These are phyloP conservation scores for Mycena leptocephala DNA, from an alignment of 768 basidiomycete species.

Conservation along the genomic window DNA sequence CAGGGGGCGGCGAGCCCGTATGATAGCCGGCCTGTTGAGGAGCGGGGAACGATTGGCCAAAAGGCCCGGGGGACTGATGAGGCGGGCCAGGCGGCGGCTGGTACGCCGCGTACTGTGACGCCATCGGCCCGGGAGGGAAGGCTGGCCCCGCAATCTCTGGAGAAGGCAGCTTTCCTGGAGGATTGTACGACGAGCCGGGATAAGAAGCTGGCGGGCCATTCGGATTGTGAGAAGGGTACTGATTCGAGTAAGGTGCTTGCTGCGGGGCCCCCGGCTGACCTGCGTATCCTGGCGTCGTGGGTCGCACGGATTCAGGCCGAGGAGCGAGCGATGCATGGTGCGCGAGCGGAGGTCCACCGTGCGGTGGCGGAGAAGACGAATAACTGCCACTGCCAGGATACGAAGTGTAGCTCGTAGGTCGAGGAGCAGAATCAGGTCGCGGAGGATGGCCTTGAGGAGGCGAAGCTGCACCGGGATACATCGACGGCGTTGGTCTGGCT, in stretches of 20 bases:
- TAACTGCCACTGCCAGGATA: slow-evolving; percentile 9
- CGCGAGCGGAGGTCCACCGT: neutral
- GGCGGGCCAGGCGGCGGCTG: neutral
- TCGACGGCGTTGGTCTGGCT: slow-evolving; percentile 2
- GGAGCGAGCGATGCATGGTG: slow-evolving; percentile 21
- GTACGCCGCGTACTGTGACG: slow-evolving; percentile 12
- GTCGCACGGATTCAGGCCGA: slow-evolving; percentile 23
- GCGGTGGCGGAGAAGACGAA: slow-evolving; percentile 20
- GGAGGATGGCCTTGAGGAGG: slow-evolving; percentile 15
- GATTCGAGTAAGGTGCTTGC: slow-evolving; percentile 21
- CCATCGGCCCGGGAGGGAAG: slow-evolving; percentile 25
- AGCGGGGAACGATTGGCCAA: slow-evolving; percentile 26
- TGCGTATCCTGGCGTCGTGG: slow-evolving; percentile 29
- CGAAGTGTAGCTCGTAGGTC: slow-evolving; percentile 25
- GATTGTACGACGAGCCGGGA: slow-evolving; percentile 26
- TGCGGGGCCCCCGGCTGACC: neutral
- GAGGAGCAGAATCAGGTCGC: slow-evolving; percentile 27
- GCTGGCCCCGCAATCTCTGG: slow-evolving; percentile 26
- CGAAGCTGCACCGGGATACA: slow-evolving; percentile 9
- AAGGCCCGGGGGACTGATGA: slow-evolving; percentile 15
- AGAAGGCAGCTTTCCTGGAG: slow-evolving; percentile 13
- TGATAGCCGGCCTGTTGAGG: slow-evolving; percentile 13
- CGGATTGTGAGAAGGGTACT: slow-evolving; percentile 16
- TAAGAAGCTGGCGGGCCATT: slow-evolving; percentile 20
- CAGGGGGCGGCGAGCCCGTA: slow-evolving; percentile 20